Evolutionary conservation across 352 stramenopile genomes (phyloP).

Genomic region (Phytophthora boehmeriae): DNA sequence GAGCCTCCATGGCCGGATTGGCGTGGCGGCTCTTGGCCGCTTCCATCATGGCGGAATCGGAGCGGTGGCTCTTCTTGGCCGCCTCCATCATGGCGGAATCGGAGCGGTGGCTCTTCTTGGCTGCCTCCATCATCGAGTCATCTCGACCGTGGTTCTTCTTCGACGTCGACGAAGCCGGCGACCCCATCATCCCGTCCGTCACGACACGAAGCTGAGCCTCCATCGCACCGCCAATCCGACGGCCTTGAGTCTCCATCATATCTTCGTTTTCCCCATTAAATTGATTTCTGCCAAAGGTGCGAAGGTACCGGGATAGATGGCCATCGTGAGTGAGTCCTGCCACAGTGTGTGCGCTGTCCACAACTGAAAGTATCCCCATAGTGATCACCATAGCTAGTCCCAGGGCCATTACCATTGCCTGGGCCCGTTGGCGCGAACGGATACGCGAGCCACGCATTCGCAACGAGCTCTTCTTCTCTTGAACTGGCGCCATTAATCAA

Average conservation of each 20-base stretch:
- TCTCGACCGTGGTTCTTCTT: not conserved
- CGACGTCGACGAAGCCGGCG: not conserved
- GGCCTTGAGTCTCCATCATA: conserved; percentile 2
- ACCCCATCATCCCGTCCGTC: not conserved
- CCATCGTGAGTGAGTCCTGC: not conserved
- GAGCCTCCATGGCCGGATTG: too few relatives aligned
- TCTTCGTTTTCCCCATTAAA: not conserved
- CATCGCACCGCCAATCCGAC: not conserved
- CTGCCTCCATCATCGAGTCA: not conserved
- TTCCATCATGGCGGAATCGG: conserved; percentile 10
- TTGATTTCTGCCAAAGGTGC: too few relatives aligned
- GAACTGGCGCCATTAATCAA: conserved; percentile 7
- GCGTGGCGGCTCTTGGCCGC: not conserved
- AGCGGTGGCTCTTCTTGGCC: too few relatives aligned
- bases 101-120: not conserved
- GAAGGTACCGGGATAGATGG: conserved; percentile 12
- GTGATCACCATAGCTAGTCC: conserved; percentile 20
- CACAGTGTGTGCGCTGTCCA: conserved; percentile 1
- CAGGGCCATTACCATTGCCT: conserved; percentile 18
- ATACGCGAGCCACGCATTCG: conserved; percentile 3
- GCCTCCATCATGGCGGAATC: not conserved
- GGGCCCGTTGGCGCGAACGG: conserved; percentile 7
- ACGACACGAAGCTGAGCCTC: not conserved
- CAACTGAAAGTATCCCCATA: conserved; percentile 20
- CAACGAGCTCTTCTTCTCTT: not conserved